A percentile compares a stretch with the other conserved stretches of the same genome.
phyloP scores from a whole-genome alignment of 2,329 filamentous ascomycete genomes.

The Fusarium aywerte region DNA sequence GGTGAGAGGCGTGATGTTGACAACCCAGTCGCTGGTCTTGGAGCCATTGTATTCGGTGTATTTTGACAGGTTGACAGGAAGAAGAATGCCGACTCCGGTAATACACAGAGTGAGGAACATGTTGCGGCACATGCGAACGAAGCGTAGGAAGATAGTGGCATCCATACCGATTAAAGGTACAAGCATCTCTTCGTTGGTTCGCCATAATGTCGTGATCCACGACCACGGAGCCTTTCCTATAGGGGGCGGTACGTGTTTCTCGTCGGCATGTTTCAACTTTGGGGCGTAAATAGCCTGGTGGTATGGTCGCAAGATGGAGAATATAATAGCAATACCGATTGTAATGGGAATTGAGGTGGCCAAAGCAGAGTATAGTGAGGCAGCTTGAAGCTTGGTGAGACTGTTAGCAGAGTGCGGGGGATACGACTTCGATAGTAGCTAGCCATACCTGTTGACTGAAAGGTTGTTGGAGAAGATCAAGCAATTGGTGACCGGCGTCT shows the following conservation, averaged over 20 bases:
- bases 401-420: constrained; percentile 13
- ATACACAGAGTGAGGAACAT: constrained; percentile 81
- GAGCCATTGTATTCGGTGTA: constrained; percentile 41
- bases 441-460: constrained; percentile 59
- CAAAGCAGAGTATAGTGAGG: constrained; percentile 80
- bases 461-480: constrained; percentile 62
- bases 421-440: background rate
- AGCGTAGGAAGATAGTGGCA: constrained; percentile 88
- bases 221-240: constrained; percentile 88
- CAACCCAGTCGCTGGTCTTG: constrained; percentile 58
- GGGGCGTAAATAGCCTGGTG: constrained; percentile 95
- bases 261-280: constrained; percentile 90
- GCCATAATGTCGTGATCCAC: constrained; percentile 83
- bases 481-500: constrained; percentile 56
- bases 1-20: constrained; percentile 68
- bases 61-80: constrained; percentile 79
- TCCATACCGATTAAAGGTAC: constrained; percentile 90
- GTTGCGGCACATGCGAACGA: constrained; percentile 90
- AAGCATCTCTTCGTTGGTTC: constrained; percentile 79
- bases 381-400: constrained; percentile 40
- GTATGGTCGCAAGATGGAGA: constrained; percentile 90
- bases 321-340: constrained; percentile 76
- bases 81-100: constrained; percentile 78
- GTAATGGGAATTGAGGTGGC: constrained; percentile 83
- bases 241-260: constrained; percentile 86